Percentiles rank a stretch among this genome's conserved stretches.
phyloP scores from a whole-genome alignment of 1,139 yeast species.

The Diutina sp. region DNA sequence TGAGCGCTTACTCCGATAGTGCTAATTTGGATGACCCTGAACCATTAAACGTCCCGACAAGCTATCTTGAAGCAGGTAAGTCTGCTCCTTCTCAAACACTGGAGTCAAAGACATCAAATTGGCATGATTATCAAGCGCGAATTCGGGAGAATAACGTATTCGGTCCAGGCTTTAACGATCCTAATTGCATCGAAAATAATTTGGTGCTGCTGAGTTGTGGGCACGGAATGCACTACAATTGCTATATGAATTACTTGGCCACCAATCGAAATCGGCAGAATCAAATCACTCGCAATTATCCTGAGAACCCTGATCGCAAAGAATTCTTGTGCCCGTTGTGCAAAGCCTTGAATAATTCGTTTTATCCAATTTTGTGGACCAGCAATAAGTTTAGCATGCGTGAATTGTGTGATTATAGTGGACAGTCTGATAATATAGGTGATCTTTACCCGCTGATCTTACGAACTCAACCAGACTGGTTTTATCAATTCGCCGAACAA shows the following conservation, averaged over 20 bases:
- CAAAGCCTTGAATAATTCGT: conserved; percentile 73
- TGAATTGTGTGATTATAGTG: not conserved
- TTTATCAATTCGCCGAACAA: conserved; percentile 11
- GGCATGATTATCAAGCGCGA: conserved; percentile 25
- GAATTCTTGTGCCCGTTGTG: conserved; percentile 89
- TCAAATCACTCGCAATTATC: conserved; percentile 72
- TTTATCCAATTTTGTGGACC: conserved; percentile 58
- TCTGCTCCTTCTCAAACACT: not conserved
- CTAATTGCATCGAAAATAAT: conserved; percentile 26
- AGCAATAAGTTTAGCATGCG: conserved; percentile 22
- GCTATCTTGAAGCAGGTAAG: conserved; percentile 3
- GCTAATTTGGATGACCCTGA: conserved; percentile 35
- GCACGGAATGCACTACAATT: conserved; percentile 82
- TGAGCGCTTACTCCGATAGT: conserved; percentile 47
- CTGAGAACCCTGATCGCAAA: conserved; percentile 57
- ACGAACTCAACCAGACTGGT: conserved; percentile 12
- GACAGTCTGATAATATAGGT: not conserved
- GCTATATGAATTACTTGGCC: conserved; percentile 53
- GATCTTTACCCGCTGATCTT: not conserved
- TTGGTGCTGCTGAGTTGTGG: conserved; percentile 77
- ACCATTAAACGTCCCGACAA: conserved; percentile 10
- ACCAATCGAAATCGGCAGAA: conserved; percentile 42
- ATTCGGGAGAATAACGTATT: conserved; percentile 30
- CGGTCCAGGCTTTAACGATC: conserved; percentile 61
- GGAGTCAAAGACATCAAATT: conserved; percentile 6